Evolutionary conservation across 805 yeast species (phyloP).

Genomic region (Schwanniomyces occidentalis): DNA sequence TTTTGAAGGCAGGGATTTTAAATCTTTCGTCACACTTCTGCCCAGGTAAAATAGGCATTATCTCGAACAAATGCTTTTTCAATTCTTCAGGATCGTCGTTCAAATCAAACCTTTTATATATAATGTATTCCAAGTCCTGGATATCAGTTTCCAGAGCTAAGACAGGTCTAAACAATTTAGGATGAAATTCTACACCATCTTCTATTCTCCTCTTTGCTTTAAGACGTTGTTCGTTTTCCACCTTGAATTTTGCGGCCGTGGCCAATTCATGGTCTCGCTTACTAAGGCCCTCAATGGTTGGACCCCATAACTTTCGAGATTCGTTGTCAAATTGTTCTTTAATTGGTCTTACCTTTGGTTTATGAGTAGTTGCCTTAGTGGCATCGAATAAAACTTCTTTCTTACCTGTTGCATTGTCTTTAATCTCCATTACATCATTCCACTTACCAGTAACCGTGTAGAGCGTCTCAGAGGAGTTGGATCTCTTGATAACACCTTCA

Average conservation of each 20-base stretch:
- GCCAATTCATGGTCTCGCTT: slow-evolving; percentile 78
- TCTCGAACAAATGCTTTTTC: slow-evolving; percentile 55
- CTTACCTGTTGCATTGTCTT: slow-evolving; percentile 45
- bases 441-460: slow-evolving; percentile 86
- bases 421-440: slow-evolving; percentile 82
- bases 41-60: slow-evolving; percentile 84
- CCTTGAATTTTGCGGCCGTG: slow-evolving; percentile 82
- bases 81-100: slow-evolving; percentile 52
- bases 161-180: slow-evolving; percentile 64
- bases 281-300: slow-evolving; percentile 80
- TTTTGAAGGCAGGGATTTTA: slow-evolving; percentile 65
- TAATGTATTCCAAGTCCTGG: slow-evolving; percentile 59
- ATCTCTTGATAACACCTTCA: slow-evolving; percentile 62
- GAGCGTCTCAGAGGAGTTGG: slow-evolving; percentile 47
- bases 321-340: slow-evolving; percentile 80
- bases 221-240: slow-evolving; percentile 84
- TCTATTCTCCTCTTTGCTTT: slow-evolving; percentile 72
- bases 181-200: slow-evolving; percentile 78
- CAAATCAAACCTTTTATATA: slow-evolving; percentile 60
- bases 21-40: slow-evolving; percentile 66
- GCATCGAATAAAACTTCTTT: slow-evolving; percentile 49
- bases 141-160: slow-evolving; percentile 13
- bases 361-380: slow-evolving; percentile 45
- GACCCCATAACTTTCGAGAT: slow-evolving; percentile 79
- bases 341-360: slow-evolving; percentile 76